A percentile compares a stretch with the other conserved stretches of the same genome.
phyloP scores from a whole-genome alignment of 1,284 basidiomycete genomes.

The Pascua guehoae region DNA sequence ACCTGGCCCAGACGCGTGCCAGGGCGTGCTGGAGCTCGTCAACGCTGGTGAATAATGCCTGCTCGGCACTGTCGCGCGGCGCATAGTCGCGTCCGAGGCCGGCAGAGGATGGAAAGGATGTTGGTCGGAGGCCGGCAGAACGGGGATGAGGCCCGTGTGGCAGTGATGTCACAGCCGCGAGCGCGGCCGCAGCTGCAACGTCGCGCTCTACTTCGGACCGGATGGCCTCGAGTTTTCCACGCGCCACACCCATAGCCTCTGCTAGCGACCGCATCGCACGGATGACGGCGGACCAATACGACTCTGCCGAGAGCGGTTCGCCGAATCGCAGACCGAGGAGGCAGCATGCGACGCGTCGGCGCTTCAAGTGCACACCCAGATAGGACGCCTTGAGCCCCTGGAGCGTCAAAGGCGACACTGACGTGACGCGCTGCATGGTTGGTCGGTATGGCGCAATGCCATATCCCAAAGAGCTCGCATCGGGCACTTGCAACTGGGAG shows the following conservation, averaged over 20 bases:
- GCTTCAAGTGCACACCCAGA: constrained; percentile 38
- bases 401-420: constrained; percentile 35
- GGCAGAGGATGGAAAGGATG: not conserved
- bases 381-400: constrained; percentile 39
- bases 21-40: constrained; percentile 19
- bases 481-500: not conserved
- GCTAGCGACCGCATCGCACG: constrained; percentile 18
- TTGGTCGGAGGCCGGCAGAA: not conserved
- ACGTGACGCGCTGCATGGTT: constrained; percentile 13
- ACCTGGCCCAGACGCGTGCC: constrained; percentile 14
- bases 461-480: not conserved
- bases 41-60: constrained; percentile 7
- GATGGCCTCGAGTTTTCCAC: constrained; percentile 18
- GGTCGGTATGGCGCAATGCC: constrained; percentile 1
- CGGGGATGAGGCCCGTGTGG: not conserved
- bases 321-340: constrained; percentile 36
- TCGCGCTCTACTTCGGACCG: constrained; percentile 16
- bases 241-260: constrained; percentile 18
- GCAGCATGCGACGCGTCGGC: constrained; percentile 39
- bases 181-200: not conserved
- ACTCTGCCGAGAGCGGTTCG: constrained; percentile 7
- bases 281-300: constrained; percentile 34
- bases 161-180: not conserved
- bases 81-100: constrained; percentile 8
- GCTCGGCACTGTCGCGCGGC: constrained; percentile 12